These are phyloP conservation scores for Caryopteris hybrid DNA, from an alignment of 305 asterid species.

Conservation along the genomic window DNA sequence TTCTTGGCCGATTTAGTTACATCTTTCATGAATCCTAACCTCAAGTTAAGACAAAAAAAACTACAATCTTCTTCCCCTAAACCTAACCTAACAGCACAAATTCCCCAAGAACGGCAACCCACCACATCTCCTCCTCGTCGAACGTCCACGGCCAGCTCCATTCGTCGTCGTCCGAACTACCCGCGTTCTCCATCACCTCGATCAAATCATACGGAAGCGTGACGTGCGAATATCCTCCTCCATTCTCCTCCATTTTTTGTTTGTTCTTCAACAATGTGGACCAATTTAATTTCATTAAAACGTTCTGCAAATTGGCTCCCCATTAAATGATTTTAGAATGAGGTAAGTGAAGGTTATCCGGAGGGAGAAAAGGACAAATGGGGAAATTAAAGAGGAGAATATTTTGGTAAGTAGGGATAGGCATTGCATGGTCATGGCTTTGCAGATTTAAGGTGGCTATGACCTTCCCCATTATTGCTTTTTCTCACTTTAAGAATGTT, in stretches of 20 bases:
- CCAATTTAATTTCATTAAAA: neutral
- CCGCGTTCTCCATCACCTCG: conserved; percentile 13
- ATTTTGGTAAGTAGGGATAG: conserved; percentile 14
- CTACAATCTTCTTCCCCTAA: too few relatives aligned
- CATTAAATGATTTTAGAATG: neutral
- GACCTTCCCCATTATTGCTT: conserved; percentile 7
- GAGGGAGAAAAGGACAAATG: neutral
- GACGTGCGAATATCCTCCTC: neutral
- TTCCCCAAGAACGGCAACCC: conserved; percentile 6
- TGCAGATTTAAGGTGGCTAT: too few relatives aligned
- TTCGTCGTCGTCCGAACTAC: conserved; percentile 1
- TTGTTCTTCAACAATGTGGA: neutral
- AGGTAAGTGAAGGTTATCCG: neutral
- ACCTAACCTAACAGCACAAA: too few relatives aligned
- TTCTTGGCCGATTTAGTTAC: too few relatives aligned
- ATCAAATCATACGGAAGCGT: conserved; percentile 19
- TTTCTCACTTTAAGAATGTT: neutral
- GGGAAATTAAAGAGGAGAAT: neutral
- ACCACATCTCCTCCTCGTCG: conserved; percentile 23
- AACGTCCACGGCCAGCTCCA: conserved; percentile 25
- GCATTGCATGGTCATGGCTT: neutral
- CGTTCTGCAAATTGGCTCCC: neutral
- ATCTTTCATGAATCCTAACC: too few relatives aligned
- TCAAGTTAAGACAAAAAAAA: too few relatives aligned
- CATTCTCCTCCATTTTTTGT: conserved; percentile 9